Percentiles rank a stretch among this genome's conserved stretches.
These are phyloP conservation scores for Paspalum vaginatum DNA, from an alignment of 176 grass and related monocot genomes.

Conservation along the genomic window DNA sequence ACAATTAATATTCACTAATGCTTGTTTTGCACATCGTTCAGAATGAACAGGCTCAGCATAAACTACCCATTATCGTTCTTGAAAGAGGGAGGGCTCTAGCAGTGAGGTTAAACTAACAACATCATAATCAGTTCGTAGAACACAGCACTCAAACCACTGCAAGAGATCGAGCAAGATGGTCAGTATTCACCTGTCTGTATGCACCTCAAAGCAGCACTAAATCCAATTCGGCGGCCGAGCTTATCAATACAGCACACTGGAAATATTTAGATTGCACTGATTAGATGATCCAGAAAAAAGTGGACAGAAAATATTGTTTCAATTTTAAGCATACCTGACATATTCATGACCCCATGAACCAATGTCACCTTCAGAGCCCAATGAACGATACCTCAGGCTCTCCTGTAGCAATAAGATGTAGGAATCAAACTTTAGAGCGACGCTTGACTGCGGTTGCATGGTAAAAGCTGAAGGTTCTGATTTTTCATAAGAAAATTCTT, in stretches of 20 bases:
- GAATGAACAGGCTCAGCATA: too few relatives aligned
- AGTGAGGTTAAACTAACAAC: too few relatives aligned
- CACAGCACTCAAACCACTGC: too few relatives aligned
- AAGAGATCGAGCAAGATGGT: too few relatives aligned
- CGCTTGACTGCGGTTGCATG: background rate
- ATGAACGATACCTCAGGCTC: constrained; percentile 75
- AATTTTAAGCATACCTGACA: constrained; percentile 63
- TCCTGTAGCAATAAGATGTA: constrained; percentile 60
- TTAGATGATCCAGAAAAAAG: background rate
- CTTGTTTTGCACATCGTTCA: too few relatives aligned
- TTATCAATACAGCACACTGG: background rate
- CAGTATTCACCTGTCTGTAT: too few relatives aligned
- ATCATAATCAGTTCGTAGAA: too few relatives aligned
- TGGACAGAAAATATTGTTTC: background rate
- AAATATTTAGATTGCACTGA: background rate
- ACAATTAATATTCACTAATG: too few relatives aligned
- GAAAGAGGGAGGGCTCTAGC: too few relatives aligned
- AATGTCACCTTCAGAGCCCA: constrained; percentile 94
- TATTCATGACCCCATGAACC: constrained; percentile 99
- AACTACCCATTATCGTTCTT: too few relatives aligned
- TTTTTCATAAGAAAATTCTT: background rate
- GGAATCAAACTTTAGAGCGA: background rate
- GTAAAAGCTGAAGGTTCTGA: background rate
- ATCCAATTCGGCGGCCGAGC: too few relatives aligned
- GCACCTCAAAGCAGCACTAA: too few relatives aligned